Conservation (phyloP, 2,329 filamentous ascomycete genomes). For the Trematosphaeria pertusa region DNA sequence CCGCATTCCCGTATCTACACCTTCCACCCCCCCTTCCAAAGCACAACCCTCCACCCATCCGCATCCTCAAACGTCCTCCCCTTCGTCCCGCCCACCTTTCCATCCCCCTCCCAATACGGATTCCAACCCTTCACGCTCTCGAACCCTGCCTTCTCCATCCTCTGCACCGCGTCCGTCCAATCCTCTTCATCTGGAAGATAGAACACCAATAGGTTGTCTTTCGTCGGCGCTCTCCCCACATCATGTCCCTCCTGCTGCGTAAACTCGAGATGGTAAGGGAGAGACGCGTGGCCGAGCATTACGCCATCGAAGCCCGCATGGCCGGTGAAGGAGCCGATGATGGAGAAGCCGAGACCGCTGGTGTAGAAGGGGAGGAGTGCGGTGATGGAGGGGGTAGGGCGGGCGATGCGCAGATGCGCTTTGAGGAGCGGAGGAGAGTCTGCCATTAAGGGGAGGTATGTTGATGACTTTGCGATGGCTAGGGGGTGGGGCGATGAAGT, state of each 20-base stretch:
- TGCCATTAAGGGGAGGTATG: too few species aligned
- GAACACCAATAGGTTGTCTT: conserved; percentile 56
- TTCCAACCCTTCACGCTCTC: conserved; percentile 49
- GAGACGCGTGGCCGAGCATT: conserved; percentile 50
- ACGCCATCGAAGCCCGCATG: conserved; percentile 53
- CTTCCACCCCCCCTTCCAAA: conserved; percentile 41
- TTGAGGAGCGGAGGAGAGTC: conserved; percentile 10
- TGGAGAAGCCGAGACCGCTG: conserved; percentile 50
- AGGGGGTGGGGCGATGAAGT: too few species aligned
- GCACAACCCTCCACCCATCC: conserved; percentile 55
- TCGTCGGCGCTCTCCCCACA: conserved; percentile 47
- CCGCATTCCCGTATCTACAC: too few species aligned
- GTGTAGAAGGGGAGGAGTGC: conserved; percentile 53
- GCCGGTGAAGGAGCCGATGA: conserved; percentile 43
- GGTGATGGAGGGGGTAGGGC: conserved; percentile 50
- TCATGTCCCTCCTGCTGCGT: conserved; percentile 46
- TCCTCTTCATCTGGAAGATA: conserved; percentile 47
- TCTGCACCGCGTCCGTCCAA: conserved; percentile 39
- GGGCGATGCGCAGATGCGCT: conserved; percentile 50
- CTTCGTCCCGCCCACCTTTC: conserved; percentile 19
- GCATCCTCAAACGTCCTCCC: conserved; percentile 56
- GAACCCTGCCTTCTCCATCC: conserved; percentile 48
- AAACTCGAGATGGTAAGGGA: conserved; percentile 55
- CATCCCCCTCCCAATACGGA: conserved; percentile 52
- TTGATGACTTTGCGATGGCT: too few species aligned